Conservation (phyloP, 2,329 filamentous ascomycete species). For the Cladosporium sp. region DNA sequence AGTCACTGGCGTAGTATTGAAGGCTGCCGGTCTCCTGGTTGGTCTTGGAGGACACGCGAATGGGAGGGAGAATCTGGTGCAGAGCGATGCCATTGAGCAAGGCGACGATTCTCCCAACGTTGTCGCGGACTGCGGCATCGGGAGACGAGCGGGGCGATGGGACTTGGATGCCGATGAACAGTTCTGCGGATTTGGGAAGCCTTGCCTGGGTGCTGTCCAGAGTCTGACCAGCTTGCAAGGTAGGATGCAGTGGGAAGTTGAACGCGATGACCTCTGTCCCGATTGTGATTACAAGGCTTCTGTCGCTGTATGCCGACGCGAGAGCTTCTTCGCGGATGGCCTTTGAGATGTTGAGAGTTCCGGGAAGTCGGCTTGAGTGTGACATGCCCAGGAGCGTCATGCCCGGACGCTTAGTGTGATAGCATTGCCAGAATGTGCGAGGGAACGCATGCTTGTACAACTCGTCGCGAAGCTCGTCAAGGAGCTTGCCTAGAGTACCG, state of each 20-base stretch:
- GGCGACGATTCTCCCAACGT: background rate
- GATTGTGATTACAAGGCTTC: background rate
- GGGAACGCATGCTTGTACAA: background rate
- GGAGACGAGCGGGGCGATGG: background rate
- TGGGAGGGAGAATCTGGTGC: background rate
- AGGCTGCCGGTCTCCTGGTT: background rate
- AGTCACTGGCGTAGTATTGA: background rate
- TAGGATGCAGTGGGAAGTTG: constrained; percentile 1
- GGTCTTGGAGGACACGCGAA: constrained; percentile 2
- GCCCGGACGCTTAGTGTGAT: background rate
- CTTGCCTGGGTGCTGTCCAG: background rate
- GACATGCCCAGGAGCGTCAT: background rate
- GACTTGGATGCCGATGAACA: background rate
- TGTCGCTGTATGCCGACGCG: background rate
- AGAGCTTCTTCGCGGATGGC: background rate
- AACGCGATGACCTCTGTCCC: background rate
- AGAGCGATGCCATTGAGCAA: background rate
- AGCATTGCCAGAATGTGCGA: constrained; percentile 8
- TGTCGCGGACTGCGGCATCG: background rate
- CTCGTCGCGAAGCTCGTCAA: background rate
- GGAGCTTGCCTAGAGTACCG: background rate
- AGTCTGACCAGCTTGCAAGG: background rate
- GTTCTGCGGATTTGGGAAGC: background rate
- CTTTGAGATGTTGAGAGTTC: background rate
- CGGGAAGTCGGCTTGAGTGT: background rate